phyloP scores from a whole-genome alignment of 1,139 yeast genomes.

The Candida albicans region DNA sequence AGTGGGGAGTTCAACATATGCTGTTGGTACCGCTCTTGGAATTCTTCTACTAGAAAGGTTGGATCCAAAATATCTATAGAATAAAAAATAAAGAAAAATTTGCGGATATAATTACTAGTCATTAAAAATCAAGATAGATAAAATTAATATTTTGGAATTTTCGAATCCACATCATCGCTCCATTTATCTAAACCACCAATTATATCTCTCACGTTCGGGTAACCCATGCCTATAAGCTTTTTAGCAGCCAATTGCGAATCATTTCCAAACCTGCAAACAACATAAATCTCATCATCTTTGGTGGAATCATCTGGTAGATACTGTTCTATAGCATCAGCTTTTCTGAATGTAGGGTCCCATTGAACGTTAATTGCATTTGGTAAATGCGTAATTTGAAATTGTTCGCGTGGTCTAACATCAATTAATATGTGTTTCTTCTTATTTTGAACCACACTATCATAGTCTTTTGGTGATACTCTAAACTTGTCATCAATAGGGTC shows the following conservation, averaged over 20 bases:
- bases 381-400: slow-evolving; percentile 65
- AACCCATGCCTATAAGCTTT: slow-evolving; percentile 51
- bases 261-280: slow-evolving; percentile 85
- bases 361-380: slow-evolving; percentile 66
- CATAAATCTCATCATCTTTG: slow-evolving; percentile 32
- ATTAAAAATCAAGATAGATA: neutral
- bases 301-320: slow-evolving; percentile 24
- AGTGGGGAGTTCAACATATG: slow-evolving; percentile 56
- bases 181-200: slow-evolving; percentile 78
- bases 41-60: slow-evolving; percentile 63
- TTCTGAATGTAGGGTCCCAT: slow-evolving; percentile 47
- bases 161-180: slow-evolving; percentile 59
- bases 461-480: slow-evolving; percentile 53
- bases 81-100: neutral
- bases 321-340: slow-evolving; percentile 27
- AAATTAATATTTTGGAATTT: slow-evolving; percentile 65
- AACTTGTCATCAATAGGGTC: slow-evolving; percentile 39
- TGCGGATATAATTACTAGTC: neutral
- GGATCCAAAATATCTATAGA: slow-evolving; percentile 22
- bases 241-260: slow-evolving; percentile 82
- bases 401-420: slow-evolving; percentile 84
- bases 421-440: slow-evolving; percentile 34
- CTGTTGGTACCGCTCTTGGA: slow-evolving; percentile 69
- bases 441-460: slow-evolving; percentile 18
- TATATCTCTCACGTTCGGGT: slow-evolving; percentile 60